Conservation (phyloP, 306 rosid genomes). For the Ceratonia siliqua region DNA sequence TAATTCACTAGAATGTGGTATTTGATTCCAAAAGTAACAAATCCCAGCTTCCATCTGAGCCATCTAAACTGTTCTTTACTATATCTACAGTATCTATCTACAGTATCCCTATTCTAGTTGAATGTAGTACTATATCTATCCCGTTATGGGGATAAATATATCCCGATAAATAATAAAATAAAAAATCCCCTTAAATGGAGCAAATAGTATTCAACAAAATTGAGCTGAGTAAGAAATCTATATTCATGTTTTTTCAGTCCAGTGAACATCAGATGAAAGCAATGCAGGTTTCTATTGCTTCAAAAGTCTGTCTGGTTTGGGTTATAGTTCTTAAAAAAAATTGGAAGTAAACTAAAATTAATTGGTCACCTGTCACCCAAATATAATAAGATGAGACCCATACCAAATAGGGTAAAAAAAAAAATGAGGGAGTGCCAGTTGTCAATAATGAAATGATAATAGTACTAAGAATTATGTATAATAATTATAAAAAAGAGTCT, state of each 20-base stretch:
- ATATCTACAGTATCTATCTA: not conserved
- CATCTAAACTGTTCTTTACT: too few species aligned
- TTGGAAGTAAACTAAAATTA: not conserved
- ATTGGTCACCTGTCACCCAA: not conserved
- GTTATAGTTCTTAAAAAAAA: not conserved
- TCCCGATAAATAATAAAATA: not conserved
- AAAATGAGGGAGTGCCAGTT: not conserved
- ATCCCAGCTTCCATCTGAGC: not conserved
- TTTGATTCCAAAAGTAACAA: not conserved
- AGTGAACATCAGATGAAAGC: not conserved
- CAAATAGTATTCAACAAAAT: not conserved
- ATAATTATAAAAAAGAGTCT: not conserved
- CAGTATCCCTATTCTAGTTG: not conserved
- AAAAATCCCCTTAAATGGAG: not conserved
- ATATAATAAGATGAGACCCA: not conserved
- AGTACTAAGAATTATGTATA: not conserved
- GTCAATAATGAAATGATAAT: slow-evolving; percentile 4
- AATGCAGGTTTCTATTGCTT: not conserved
- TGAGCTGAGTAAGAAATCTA: not conserved
- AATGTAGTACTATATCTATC: not conserved
- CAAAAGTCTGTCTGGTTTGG: not conserved
- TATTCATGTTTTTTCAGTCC: not conserved
- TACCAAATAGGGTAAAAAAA: not conserved
- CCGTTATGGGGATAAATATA: not conserved
- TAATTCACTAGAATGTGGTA: not conserved